Base-by-base conservation (phyloP, 1,139 yeast genomes). In the Yamadazyma songkhlaensis region DNA sequence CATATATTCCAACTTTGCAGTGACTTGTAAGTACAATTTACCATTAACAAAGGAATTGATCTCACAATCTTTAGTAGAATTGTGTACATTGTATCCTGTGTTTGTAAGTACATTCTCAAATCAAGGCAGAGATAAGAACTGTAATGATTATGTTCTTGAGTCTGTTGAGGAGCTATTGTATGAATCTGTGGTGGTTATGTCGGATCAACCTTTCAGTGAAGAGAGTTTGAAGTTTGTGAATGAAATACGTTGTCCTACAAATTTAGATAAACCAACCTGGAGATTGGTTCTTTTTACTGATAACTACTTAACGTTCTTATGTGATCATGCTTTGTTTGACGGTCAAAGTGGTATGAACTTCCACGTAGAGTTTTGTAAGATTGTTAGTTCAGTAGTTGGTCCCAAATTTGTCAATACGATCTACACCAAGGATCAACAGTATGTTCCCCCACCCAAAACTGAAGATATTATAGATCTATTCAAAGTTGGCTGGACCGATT, bases 241-340 rank as follows among this genome's bases (percentile, higher is more conserved):
- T 37, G 37, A 44, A 7, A 39, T 45, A 8, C 13, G 22, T 3
- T 54, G 56, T 34, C 44, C 47, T n/a, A 28, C 55, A 11, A 46
- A 53, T 31, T 32, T 30, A 3, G 39, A 43, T 1, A 36, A 43
- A n/a, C 70, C 71, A 3, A 43, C 60, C 12, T 67, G 72, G 72
- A 48, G 50, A 31, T 32, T 66, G 4, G 35, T 51, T 3, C 54
- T 65, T 0, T 50, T 47, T 36, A 47, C 51, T 29, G 47, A 47
- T n/a, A 40, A 43, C n/a, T 49, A 58, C 28, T 28, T 65, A 4
- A 41, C 62, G 1, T 57, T 60, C 24, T 49, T 49, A 11, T 58
- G 59, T 38, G 67, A 67, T 44, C 76, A 70, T 45, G 30, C 59
- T 1, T 44, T 61, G 9, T 56, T 56, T 27, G 74, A 69, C 46